Base-by-base conservation (phyloP, 2,329 filamentous ascomycete genomes). In the Zymoseptoria passerinii region DNA sequence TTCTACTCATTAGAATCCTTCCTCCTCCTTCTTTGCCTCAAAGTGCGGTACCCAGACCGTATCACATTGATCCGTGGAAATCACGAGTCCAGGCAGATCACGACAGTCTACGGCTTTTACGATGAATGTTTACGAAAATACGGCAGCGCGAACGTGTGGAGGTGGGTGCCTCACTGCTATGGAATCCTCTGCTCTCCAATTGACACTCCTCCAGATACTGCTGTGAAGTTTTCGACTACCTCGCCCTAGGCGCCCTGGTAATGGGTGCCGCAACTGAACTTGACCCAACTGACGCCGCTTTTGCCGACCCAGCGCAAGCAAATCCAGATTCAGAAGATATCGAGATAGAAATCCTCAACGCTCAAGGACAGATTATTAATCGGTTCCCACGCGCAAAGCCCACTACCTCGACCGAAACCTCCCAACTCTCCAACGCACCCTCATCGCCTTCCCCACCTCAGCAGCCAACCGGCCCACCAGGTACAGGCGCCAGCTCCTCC, bases 1-100 rank as follows among this genome's bases (percentile, higher is more conserved):
- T 99, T 96, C 81, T 99, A 97, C 78, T 96, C 90, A 1, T 86
- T 99, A 67, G 92, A 99, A 77, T 94, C 92, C 4, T 96, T 99
- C 72, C 86, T 96, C 61, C 88, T 99, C 57, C 86, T 99, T 9
- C 84, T 99, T 55, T 96, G 91, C 72, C 85, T 97, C 68, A 97
- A 97, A 81, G 92, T 97, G 61, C 88, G 92, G 72, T 97, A 97
- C 72, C 94, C 92, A 55, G 91, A 97, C 74, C 90, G 94, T 66
- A 96, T 97, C 78, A 97, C 94, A 3, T 82, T 97, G 49, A 96
- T 97, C 70, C 84, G 92, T 63, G 92, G 92, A 64, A 74, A 74
- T 58, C 71, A 73, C 78, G 92, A 97, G 76, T 96, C 92, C 50
- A 85, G 92, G 59, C 92, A 97, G 74, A 97, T 97, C 65, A 97